A percentile compares a stretch with the other conserved stretches of the same genome.
These are phyloP conservation scores for Teratosphaeria destructans DNA, from an alignment of 2,329 filamentous ascomycete genomes.

Conservation along the genomic window DNA sequence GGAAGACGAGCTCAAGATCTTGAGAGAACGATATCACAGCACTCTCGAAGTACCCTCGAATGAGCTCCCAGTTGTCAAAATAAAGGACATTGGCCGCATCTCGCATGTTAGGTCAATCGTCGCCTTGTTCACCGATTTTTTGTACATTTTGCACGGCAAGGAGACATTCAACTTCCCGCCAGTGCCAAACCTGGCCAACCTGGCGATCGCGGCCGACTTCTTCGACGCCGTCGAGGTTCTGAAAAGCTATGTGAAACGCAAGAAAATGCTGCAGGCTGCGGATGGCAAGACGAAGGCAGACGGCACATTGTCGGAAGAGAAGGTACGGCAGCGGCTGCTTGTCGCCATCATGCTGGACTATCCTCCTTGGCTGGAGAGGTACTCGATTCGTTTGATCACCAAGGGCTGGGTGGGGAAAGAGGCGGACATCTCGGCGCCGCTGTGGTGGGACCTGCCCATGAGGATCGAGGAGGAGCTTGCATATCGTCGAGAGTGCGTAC, in stretches of 20 bases:
- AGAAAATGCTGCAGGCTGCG: constrained; percentile 31
- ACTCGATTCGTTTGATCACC: constrained; percentile 56
- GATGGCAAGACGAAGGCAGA: constrained; percentile 34
- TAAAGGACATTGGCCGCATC: constrained; percentile 59
- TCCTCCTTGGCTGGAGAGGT: constrained; percentile 47
- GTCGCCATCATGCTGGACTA: constrained; percentile 57
- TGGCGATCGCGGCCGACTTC: constrained; percentile 62
- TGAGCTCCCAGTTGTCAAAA: constrained; percentile 53
- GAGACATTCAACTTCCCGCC: constrained; percentile 33
- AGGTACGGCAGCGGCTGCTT: constrained; percentile 58
- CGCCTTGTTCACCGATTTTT: constrained; percentile 50
- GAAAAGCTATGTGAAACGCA: constrained; percentile 42
- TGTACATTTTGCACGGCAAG: constrained; percentile 53
- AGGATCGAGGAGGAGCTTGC: constrained; percentile 61
- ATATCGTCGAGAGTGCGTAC: constrained; percentile 53
- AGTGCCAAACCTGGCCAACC: constrained; percentile 53
- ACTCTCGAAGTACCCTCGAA: constrained; percentile 31
- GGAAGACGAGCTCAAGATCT: constrained; percentile 38
- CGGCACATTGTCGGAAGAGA: constrained; percentile 46
- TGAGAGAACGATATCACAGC: constrained; percentile 39
- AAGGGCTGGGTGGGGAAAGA: constrained; percentile 52
- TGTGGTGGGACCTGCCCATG: constrained; percentile 65
- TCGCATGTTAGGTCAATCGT: constrained; percentile 51
- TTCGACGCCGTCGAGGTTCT: constrained; percentile 56
- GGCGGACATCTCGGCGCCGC: constrained; percentile 32